Percentiles rank a stretch among this genome's conserved stretches.
These are phyloP conservation scores for Ceratocystis diversiconidia DNA, from an alignment of 2,329 filamentous ascomycete genomes.

Conservation along the genomic window DNA sequence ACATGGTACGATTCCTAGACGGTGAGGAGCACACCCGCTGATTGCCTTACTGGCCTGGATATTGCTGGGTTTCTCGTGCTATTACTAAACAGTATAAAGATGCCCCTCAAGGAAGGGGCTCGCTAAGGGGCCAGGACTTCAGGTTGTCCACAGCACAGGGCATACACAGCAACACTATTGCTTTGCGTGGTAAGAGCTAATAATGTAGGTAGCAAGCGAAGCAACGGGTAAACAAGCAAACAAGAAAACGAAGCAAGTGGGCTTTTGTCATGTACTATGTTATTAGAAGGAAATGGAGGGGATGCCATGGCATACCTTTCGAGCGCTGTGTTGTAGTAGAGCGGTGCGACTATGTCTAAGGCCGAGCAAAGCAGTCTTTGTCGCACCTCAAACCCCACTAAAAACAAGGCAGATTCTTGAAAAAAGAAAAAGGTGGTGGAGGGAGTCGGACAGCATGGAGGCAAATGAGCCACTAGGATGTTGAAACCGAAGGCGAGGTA, in stretches of 20 bases:
- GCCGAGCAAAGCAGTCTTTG: neutral
- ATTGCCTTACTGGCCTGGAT: neutral
- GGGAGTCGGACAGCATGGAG: neutral
- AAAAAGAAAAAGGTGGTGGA: neutral
- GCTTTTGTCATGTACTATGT: neutral
- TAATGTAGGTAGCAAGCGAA: neutral
- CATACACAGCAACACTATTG: neutral
- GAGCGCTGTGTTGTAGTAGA: neutral
- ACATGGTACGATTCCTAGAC: neutral
- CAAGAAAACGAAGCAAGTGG: neutral
- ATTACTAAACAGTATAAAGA: neutral
- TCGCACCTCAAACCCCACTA: conserved; percentile 3
- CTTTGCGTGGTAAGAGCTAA: neutral
- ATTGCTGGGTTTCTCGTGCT: neutral
- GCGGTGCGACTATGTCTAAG: neutral
- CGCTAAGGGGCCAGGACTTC: neutral
- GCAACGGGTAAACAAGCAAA: too few species aligned
- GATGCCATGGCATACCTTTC: neutral
- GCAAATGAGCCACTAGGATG: neutral
- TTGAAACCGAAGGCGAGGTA: neutral
- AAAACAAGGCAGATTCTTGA: neutral
- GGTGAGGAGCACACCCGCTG: neutral
- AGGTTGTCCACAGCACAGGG: neutral
- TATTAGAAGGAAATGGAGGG: neutral
- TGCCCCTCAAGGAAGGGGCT: neutral